Percentiles rank a stretch among this genome's conserved stretches.
Conservation (phyloP, 306 rosid species). For the Mucuna pruriens region DNA sequence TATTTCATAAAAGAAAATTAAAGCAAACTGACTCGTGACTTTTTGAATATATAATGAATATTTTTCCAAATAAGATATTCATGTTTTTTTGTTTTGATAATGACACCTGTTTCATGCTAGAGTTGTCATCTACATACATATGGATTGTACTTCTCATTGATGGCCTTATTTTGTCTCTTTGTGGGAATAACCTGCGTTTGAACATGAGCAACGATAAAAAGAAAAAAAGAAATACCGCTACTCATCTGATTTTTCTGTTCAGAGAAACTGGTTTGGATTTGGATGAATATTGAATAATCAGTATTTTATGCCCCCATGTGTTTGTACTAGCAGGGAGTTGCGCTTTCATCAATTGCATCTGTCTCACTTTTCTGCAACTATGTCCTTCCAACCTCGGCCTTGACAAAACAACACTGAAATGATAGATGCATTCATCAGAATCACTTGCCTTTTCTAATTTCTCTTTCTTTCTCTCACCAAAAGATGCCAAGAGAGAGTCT, state of each 20-base stretch:
- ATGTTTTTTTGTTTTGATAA: too few species aligned
- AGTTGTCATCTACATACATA: slow-evolving; percentile 36
- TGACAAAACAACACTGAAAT: slow-evolving; percentile 89
- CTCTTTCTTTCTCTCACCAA: slow-evolving; percentile 11
- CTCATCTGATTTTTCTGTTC: neutral
- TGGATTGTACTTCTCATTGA: slow-evolving; percentile 16
- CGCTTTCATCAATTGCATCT: slow-evolving; percentile 38
- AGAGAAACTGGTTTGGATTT: neutral
- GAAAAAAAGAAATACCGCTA: neutral
- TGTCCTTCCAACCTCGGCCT: slow-evolving; percentile 86
- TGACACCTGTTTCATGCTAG: slow-evolving; percentile 6
- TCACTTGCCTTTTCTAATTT: slow-evolving; percentile 43
- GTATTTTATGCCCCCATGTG: slow-evolving; percentile 28
- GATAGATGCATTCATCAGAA: slow-evolving; percentile 82
- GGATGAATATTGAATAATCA: neutral
- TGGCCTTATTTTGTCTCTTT: slow-evolving; percentile 39
- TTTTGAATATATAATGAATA: neutral
- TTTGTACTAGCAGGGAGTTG: slow-evolving; percentile 34
- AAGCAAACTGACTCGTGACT: neutral
- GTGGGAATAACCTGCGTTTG: slow-evolving; percentile 36
- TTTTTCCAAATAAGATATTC: neutral
- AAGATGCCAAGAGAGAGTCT: slow-evolving; percentile 32
- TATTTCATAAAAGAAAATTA: neutral
- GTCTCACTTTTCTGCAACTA: slow-evolving; percentile 49
- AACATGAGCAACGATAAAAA: slow-evolving; percentile 8